Evolutionary conservation across 176 grass and related monocot genomes (phyloP).

Genomic region (Phyllostachys edulis): DNA sequence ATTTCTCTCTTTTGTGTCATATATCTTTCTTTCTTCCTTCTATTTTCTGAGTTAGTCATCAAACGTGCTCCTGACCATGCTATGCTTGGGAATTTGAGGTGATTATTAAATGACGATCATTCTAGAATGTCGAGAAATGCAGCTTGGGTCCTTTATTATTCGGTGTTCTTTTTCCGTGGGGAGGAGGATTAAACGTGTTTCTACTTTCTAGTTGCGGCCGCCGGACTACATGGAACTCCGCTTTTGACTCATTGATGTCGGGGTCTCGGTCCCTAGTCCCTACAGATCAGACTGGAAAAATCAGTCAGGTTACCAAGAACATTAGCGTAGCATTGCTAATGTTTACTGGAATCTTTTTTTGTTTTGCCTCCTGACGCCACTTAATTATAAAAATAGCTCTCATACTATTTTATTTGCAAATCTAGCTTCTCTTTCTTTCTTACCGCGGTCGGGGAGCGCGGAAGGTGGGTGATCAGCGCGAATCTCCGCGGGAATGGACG

Average conservation of each 20-base stretch:
- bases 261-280: background rate
- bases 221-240: background rate
- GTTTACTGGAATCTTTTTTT: too few species aligned
- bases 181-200: background rate
- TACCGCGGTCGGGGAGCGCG: too few species aligned
- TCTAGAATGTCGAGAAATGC: conserved; percentile 8
- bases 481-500: too few species aligned
- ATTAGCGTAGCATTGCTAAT: background rate
- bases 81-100: background rate
- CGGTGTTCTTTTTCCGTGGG: background rate
- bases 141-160: background rate
- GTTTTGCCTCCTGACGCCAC: too few species aligned
- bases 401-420: too few species aligned
- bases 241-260: background rate
- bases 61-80: conserved; percentile 38
- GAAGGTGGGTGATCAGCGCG: too few species aligned
- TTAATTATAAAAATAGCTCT: too few species aligned
- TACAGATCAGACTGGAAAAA: background rate
- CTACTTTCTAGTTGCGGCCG: background rate
- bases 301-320: background rate
- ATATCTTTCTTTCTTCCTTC: background rate
- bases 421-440: too few species aligned
- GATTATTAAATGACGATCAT: conserved; percentile 33
- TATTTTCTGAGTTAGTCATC: background rate
- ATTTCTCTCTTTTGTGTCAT: background rate